phyloP scores from a whole-genome alignment of 805 yeast species.

The Yamadazyma insecticola region DNA sequence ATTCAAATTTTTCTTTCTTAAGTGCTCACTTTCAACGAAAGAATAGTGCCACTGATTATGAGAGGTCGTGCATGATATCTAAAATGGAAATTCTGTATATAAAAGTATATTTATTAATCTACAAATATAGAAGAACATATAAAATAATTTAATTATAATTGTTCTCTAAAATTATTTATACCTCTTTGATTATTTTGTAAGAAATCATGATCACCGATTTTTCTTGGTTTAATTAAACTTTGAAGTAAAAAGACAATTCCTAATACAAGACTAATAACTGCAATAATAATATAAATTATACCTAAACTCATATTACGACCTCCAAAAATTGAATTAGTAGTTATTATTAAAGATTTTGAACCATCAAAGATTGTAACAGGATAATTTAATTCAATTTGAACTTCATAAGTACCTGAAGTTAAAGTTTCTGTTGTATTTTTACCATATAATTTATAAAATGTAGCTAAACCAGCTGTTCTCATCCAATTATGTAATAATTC shows the following conservation, averaged over 20 bases:
- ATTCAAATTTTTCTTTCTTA: too few species aligned
- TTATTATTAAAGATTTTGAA: conserved; percentile 73
- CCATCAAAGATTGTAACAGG: conserved; percentile 86
- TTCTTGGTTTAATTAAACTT: conserved; percentile 79
- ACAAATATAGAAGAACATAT: background rate
- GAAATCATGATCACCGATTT: conserved; percentile 75
- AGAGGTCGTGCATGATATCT: too few species aligned
- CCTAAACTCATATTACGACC: conserved; percentile 85
- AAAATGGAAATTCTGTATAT: too few species aligned
- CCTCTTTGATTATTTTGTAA: conserved; percentile 24
- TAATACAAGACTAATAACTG: conserved; percentile 66
- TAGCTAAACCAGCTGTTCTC: conserved; percentile 93
- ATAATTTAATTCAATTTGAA: conserved; percentile 69
- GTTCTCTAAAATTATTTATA: conserved; percentile 21
- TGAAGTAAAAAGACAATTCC: conserved; percentile 75
- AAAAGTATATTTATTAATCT: too few species aligned
- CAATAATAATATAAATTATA: conserved; percentile 78
- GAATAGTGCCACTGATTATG: too few species aligned
- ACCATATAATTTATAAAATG: conserved; percentile 77
- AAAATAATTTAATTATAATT: conserved; percentile 11
- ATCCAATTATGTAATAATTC: conserved; percentile 95
- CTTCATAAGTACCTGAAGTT: conserved; percentile 61
- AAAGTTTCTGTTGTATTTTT: conserved; percentile 60
- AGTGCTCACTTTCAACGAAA: too few species aligned
- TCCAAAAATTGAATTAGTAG: conserved; percentile 81